Base-by-base conservation (phyloP, 768 basidiomycete species). In the Serpula lacrymans region DNA sequence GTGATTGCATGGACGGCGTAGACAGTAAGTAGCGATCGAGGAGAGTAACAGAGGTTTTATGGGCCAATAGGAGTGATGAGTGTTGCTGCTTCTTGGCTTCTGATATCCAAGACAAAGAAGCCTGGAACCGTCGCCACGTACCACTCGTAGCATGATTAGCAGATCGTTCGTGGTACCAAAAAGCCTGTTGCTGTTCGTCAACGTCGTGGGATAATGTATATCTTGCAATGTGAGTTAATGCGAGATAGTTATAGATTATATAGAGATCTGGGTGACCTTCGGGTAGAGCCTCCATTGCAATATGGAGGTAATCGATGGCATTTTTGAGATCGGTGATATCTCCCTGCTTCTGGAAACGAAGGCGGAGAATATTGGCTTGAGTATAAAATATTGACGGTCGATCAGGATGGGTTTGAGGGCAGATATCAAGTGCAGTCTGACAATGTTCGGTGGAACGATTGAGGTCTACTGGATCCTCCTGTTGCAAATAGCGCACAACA, bases 11-110 rank as follows among this genome's bases (percentile, higher is more conserved):
- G 6, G 55, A 54, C 6, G 55, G 38, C 11, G 39, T 47, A 11
- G 31, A 24, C 25, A 60, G 42, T 0, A 58, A 22, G 30, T 58
- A 45, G n/a, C 45, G 48, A 18, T 57, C 36, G 8, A 58, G 52
- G 6, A 34, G 43, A 9, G 4, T 14, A 6, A 58, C 40, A 7
- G 42, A 45, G 2, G 45, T 45, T 41, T 43, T 44, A 32, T 60
- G 60, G 7, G 57, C 57, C 23, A 42, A 41, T 23, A 59, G 22
- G 34, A 39, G 43, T 1, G 59, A 58, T 1, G 42, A 21, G 36
- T 59, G 58, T 6, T 25, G 28, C 0, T 4, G 16, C 16, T 25
- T 13, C 11, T 50, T 37, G 1, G 59, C 59, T 1, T 1, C 0
- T 6, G 18, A 8, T 2, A 20, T 43, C 57, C 57, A 59, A 5